phyloP scores from a whole-genome alignment of 1,284 basidiomycete genomes.

The Ganoderma lucidum region DNA sequence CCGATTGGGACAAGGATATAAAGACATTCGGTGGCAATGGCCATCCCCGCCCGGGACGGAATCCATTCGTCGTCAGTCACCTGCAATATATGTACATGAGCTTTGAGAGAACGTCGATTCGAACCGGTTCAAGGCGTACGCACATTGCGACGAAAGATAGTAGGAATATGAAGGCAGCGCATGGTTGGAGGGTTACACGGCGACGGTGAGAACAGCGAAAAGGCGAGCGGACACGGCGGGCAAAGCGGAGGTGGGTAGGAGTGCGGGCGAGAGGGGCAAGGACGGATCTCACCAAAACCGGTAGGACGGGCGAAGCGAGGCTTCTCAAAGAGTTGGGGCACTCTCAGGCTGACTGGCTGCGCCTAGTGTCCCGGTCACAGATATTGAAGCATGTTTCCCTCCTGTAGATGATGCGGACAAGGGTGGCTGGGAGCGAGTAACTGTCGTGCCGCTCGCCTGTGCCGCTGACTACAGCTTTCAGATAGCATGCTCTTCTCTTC shows the following conservation, averaged over 20 bases:
- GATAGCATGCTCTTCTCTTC: not conserved
- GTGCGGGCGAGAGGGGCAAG: not conserved
- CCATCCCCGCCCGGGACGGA: not conserved
- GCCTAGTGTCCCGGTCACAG: not conserved
- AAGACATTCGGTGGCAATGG: not conserved
- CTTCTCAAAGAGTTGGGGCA: too few relatives aligned
- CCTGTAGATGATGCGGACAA: not conserved
- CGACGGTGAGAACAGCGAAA: not conserved
- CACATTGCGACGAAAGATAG: not conserved
- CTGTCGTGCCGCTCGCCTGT: too few relatives aligned
- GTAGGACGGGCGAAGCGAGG: too few relatives aligned
- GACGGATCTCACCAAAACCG: not conserved
- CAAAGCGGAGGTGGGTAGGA: not conserved
- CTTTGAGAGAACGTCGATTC: not conserved
- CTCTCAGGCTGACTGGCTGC: too few relatives aligned
- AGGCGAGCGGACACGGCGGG: not conserved
- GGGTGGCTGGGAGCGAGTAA: not conserved
- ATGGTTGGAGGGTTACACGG: not conserved
- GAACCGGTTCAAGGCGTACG: not conserved
- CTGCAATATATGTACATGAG: not conserved
- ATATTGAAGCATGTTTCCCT: not conserved
- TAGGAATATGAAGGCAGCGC: not conserved
- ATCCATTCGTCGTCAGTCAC: not conserved
- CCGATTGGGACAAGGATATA: not conserved
- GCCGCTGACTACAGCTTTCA: not conserved